Conservation (phyloP, 1,284 basidiomycete genomes). For the Moesziomyces parantarcticus region DNA sequence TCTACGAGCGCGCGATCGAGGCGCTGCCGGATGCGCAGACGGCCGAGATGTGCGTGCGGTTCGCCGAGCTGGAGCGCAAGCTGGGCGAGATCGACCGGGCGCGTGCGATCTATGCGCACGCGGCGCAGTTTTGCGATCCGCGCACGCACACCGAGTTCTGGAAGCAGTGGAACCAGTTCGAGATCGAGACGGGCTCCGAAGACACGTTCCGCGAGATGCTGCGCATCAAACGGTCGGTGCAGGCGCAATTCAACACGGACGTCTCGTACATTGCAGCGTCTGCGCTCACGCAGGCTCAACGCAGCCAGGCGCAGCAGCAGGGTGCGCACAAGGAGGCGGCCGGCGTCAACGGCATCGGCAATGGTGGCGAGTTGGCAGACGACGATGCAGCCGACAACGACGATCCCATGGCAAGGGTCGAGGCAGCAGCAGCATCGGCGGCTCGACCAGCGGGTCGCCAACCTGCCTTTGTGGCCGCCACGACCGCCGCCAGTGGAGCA, state of each 20-base stretch:
- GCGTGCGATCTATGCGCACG: slow-evolving; percentile 94
- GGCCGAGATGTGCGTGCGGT: slow-evolving; percentile 96
- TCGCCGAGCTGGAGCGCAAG: slow-evolving; percentile 94
- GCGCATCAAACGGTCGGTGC: slow-evolving; percentile 95
- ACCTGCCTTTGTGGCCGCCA: slow-evolving; percentile 55
- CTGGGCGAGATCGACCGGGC: slow-evolving; percentile 98
- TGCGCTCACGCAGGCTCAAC: slow-evolving; percentile 36
- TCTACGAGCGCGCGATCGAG: slow-evolving; percentile 97
- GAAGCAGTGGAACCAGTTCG: slow-evolving; percentile 95
- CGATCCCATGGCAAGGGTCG: slow-evolving; percentile 73
- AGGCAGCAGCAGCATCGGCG: slow-evolving; percentile 26
- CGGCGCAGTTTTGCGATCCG: slow-evolving; percentile 97
- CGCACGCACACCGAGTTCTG: slow-evolving; percentile 87
- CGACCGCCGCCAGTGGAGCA: slow-evolving; percentile 71
- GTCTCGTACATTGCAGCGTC: slow-evolving; percentile 71
- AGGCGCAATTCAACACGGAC: slow-evolving; percentile 98
- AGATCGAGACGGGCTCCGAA: slow-evolving; percentile 95
- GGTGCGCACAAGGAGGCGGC: slow-evolving; percentile 33
- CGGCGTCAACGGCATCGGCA: slow-evolving; percentile 63
- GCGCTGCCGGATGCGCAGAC: slow-evolving; percentile 90
- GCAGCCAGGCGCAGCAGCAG: slow-evolving; percentile 27
- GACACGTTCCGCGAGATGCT: slow-evolving; percentile 99
- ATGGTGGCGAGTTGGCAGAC: slow-evolving; percentile 62
- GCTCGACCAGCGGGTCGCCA: slow-evolving; percentile 11
- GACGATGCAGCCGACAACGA: slow-evolving; percentile 69